Evolutionary conservation across 2,329 filamentous ascomycete species (phyloP).

Genomic region (Hysterium pulicare): DNA sequence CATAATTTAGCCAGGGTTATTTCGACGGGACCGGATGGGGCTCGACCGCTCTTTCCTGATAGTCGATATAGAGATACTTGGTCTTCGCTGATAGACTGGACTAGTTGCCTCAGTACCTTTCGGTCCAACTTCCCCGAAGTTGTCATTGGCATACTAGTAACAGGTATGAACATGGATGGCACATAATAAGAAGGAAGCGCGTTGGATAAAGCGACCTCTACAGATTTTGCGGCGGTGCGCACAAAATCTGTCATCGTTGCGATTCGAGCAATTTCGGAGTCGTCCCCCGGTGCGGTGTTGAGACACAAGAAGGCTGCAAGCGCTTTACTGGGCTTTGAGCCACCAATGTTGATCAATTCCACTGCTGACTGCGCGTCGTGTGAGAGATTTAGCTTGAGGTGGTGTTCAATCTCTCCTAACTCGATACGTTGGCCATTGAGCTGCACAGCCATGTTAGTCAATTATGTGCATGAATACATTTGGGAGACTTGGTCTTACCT

Average conservation of each 20-base stretch:
- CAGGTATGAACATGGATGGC: slow-evolving; percentile 42
- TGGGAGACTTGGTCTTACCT: slow-evolving; percentile 21
- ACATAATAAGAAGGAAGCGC: slow-evolving; percentile 43
- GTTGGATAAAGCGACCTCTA: slow-evolving; percentile 24
- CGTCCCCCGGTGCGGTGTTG: slow-evolving; percentile 9
- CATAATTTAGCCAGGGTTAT: slow-evolving; percentile 31
- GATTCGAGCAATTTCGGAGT: slow-evolving; percentile 17
- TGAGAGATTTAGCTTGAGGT: slow-evolving; percentile 37
- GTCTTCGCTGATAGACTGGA: slow-evolving; percentile 27
- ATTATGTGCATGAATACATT: slow-evolving; percentile 22
- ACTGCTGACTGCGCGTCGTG: slow-evolving; percentile 40
- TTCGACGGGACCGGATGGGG: slow-evolving; percentile 23
- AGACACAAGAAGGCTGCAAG: slow-evolving; percentile 29
- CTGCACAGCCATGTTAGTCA: slow-evolving; percentile 27
- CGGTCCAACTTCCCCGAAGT: slow-evolving; percentile 45
- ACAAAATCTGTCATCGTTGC: slow-evolving; percentile 19
- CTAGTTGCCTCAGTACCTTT: slow-evolving; percentile 36
- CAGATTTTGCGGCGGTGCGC: slow-evolving; percentile 18
- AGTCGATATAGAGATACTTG: slow-evolving; percentile 23
- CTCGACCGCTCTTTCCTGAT: slow-evolving; percentile 26
- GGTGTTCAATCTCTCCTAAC: slow-evolving; percentile 45
- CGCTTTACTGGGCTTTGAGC: slow-evolving; percentile 22
- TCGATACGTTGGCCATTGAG: slow-evolving; percentile 46
- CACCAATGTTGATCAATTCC: slow-evolving; percentile 36
- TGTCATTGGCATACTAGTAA: slow-evolving; percentile 40